A percentile compares a stretch with the other conserved stretches of the same genome.
Conservation (phyloP, 2,329 filamentous ascomycete genomes). For the Cercospora beticola region DNA sequence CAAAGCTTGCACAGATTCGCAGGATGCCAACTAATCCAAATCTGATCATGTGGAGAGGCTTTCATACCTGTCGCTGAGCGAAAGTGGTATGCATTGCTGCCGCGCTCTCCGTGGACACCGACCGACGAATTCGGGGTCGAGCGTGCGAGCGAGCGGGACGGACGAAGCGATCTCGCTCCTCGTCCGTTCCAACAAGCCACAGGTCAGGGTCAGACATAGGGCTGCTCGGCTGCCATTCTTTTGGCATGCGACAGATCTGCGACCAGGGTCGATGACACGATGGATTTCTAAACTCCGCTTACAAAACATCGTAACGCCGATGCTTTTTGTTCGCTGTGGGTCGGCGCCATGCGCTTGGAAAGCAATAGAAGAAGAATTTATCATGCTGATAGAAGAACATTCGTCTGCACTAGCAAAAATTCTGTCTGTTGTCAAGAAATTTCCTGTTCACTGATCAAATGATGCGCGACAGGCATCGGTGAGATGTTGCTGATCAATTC, state of each 20-base stretch:
- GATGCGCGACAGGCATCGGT: background rate
- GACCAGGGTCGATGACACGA: background rate
- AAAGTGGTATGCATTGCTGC: background rate
- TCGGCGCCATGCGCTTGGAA: background rate
- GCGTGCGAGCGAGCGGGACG: background rate
- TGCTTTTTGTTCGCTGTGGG: background rate
- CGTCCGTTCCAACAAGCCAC: background rate
- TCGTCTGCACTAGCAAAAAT: background rate
- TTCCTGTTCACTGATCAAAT: background rate
- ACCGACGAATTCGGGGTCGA: background rate
- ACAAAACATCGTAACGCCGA: conserved; percentile 5
- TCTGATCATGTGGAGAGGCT: background rate
- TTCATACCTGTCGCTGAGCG: background rate
- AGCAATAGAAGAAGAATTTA: background rate
- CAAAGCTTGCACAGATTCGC: background rate
- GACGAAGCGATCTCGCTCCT: background rate
- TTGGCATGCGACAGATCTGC: conserved; percentile 4
- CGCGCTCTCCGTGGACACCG: conserved; percentile 7
- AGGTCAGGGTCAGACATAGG: background rate
- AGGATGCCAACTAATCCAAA: background rate
- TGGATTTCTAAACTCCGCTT: conserved; percentile 10
- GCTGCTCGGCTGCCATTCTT: background rate
- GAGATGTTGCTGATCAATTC: background rate
- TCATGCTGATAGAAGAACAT: background rate
- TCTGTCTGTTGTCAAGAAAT: background rate